Percentiles rank a stretch among this genome's conserved stretches.
Conservation (phyloP, 2,329 filamentous ascomycete species). For the Ciborinia camelliae region DNA sequence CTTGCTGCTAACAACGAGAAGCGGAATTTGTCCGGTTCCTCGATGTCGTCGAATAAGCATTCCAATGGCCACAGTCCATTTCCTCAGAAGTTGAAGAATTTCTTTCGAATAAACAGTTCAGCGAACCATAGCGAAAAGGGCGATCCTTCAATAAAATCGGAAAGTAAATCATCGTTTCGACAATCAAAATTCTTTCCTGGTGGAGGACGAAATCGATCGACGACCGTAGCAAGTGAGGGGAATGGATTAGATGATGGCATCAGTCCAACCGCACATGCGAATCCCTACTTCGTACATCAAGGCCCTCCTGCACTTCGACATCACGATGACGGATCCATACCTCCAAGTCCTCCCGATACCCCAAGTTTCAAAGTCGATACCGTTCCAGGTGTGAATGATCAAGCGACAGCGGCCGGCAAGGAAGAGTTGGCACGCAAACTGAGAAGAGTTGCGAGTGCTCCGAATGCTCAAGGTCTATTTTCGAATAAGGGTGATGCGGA, state of each 20-base stretch:
- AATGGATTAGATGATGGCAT: conserved; percentile 83
- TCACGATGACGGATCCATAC: conserved; percentile 90
- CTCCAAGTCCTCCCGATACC: conserved; percentile 88
- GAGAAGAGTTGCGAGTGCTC: conserved; percentile 89
- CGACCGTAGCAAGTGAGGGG: conserved; percentile 89
- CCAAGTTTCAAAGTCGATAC: conserved; percentile 73
- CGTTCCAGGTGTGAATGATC: conserved; percentile 59
- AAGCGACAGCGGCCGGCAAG: conserved; percentile 73
- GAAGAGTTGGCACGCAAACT: conserved; percentile 92
- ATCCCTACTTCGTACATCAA: conserved; percentile 97
- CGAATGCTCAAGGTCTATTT: conserved; percentile 94
- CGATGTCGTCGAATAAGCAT: conserved; percentile 48
- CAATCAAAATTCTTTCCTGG: conserved; percentile 87
- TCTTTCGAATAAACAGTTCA: conserved; percentile 64
- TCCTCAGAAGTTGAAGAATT: conserved; percentile 66
- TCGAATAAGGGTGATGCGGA: conserved; percentile 56
- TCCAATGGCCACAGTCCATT: conserved; percentile 55
- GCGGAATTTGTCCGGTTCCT: conserved; percentile 35
- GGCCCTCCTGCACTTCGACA: conserved; percentile 89
- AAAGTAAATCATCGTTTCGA: conserved; percentile 56
- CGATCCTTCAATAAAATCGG: conserved; percentile 37
- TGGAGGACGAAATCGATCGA: conserved; percentile 82
- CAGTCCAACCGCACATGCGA: conserved; percentile 89
- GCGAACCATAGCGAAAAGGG: conserved; percentile 39
- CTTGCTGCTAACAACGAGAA: conserved; percentile 35